Evolutionary conservation across 2,329 filamentous ascomycete genomes (phyloP), one percentile per base, ranked within the genome.

Genomic region (Pseudocercospora vitis): DNA sequence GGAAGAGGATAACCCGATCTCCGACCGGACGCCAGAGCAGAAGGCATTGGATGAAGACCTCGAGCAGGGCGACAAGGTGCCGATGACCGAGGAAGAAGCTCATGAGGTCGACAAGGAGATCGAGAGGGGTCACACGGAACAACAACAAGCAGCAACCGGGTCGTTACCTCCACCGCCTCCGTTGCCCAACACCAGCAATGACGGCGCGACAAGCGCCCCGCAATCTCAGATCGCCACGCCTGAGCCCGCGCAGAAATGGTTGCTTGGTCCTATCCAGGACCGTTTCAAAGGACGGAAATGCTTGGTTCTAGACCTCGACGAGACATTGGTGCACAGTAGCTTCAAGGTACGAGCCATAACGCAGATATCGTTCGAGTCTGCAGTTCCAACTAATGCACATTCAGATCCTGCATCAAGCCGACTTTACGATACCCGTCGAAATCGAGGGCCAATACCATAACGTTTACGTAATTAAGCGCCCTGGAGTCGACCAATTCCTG

Each of bases 381-480:
- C 7, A 14, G 12, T 28, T 29, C 19, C 23, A 3, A 37, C 49
- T 48, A n/a, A 59, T 47, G 12, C 19, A 33, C 16, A 16, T 50
- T 8, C 68, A 97, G 91, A 94, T 97, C 63, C 81, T 99, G 40
- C 91, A 97, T 68, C 92, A 97, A 78, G 94, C 94, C 54, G 94
- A 99, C 73, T 97, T 99, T 70, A 99, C 94, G 4, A 97, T 99
- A 69, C 94, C 94, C 0, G 94, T 99, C 24, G 94, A 99, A 69
- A 99, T 99, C 60, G 94, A 99, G 76, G 94, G 94, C 52, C 95
- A 96, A 72, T 97, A 95, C 70, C 94, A 99, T 75, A 99, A 99
- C 68, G 95, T 99, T 50, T 99, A 99, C 70, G 94, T 99, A 61
- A 99, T 99, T 72, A 99, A 99, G 77, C 85, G 94, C 66, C 94